A percentile compares a stretch with the other conserved stretches of the same genome.
phyloP scores from a whole-genome alignment of 2,329 filamentous ascomycete genomes.

The Microdochium nivale region DNA sequence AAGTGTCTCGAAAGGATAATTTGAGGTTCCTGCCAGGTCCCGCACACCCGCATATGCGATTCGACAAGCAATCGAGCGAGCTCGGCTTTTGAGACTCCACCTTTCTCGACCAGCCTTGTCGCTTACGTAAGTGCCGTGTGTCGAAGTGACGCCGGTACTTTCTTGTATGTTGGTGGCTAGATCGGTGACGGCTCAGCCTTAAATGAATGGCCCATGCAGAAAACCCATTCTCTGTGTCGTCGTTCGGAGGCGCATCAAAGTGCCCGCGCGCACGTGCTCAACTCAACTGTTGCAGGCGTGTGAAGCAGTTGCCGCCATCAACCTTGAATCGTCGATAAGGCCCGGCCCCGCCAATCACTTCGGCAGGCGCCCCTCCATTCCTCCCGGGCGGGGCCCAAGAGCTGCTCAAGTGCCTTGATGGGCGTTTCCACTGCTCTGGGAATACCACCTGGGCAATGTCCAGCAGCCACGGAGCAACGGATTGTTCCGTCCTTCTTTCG shows the following conservation, averaged over 20 bases:
- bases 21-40: neutral
- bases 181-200: too few relatives aligned
- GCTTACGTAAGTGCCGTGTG: too few relatives aligned
- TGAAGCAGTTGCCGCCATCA: too few relatives aligned
- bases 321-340: neutral
- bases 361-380: neutral
- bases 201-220: too few relatives aligned
- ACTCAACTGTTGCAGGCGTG: too few relatives aligned
- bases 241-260: too few relatives aligned
- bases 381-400: neutral
- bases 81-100: neutral
- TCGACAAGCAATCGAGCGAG: neutral
- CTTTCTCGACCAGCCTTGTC: too few relatives aligned
- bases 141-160: too few relatives aligned
- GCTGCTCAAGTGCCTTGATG: neutral
- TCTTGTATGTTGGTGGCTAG: too few relatives aligned
- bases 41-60: neutral
- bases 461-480: neutral
- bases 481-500: neutral
- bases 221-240: neutral
- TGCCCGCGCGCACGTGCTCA: too few relatives aligned
- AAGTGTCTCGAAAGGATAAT: neutral
- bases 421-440: neutral
- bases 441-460: neutral
- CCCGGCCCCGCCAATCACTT: neutral